Evolutionary conservation across 768 basidiomycete species (phyloP).

Genomic region (Kwoniella heveanensis): DNA sequence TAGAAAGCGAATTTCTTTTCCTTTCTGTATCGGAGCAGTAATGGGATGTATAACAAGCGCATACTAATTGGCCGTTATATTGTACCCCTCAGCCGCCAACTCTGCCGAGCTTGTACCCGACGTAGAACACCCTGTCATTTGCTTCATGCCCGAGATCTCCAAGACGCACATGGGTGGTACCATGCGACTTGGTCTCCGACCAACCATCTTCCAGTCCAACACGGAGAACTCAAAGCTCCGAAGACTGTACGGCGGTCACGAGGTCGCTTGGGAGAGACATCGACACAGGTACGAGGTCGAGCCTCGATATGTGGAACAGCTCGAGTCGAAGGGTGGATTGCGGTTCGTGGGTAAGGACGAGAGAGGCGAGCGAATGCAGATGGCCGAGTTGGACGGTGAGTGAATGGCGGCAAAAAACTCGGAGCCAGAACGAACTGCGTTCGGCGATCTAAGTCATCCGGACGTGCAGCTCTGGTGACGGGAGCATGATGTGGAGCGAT

Average conservation of each 20-base stretch:
- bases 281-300: slow-evolving; percentile 96
- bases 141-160: slow-evolving; percentile 99
- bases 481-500: not conserved
- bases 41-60: not conserved
- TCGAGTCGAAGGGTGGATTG: slow-evolving; percentile 70
- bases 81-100: slow-evolving; percentile 66
- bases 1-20: not conserved
- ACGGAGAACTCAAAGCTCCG: slow-evolving; percentile 69
- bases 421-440: no score
- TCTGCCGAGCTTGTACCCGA: slow-evolving; percentile 74
- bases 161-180: slow-evolving; percentile 98
- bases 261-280: slow-evolving; percentile 92
- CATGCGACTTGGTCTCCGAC: slow-evolving; percentile 98
- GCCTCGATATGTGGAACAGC: slow-evolving; percentile 74
- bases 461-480: no score
- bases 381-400: slow-evolving; percentile 80
- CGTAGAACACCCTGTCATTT: slow-evolving; percentile 69
- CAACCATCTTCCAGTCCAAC: slow-evolving; percentile 78
- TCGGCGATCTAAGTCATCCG: no score
- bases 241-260: slow-evolving; percentile 77
- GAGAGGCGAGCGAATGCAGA: slow-evolving; percentile 95
- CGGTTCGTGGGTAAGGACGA: slow-evolving; percentile 87
- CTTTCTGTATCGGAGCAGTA: not conserved
- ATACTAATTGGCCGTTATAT: not conserved
- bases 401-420: no score